phyloP scores from a whole-genome alignment of 495 filamentous ascomycete species.

The Penicillium malachiteum region DNA sequence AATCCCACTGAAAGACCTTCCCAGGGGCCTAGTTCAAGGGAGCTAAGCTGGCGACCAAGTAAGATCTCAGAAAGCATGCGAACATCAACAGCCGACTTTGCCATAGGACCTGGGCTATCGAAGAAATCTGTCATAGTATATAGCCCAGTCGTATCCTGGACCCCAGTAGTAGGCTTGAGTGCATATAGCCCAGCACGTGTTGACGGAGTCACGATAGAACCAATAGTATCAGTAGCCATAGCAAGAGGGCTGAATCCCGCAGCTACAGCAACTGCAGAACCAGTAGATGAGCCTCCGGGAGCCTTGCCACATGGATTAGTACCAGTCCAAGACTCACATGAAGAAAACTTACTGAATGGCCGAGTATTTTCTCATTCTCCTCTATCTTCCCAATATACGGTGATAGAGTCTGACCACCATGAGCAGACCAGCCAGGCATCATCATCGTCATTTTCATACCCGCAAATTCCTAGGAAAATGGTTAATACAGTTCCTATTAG shows the following conservation, averaged over 20 bases:
- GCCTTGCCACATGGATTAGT: constrained; percentile 15
- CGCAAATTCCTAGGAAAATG: constrained; percentile 23
- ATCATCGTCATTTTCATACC: constrained; percentile 31
- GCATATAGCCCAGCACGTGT: constrained; percentile 39
- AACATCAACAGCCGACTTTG: constrained; percentile 5
- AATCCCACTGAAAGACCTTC: constrained; percentile 6
- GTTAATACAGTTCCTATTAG: constrained; percentile 14
- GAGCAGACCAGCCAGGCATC: constrained; percentile 44
- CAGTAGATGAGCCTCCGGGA: constrained; percentile 47
- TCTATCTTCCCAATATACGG: constrained; percentile 36
- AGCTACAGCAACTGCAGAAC: constrained; percentile 41
- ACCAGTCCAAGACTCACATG: background rate
- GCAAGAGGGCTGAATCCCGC: constrained; percentile 40
- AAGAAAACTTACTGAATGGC: constrained; percentile 18
- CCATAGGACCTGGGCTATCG: constrained; percentile 8
- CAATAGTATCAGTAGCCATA: constrained; percentile 44
- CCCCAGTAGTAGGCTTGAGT: constrained; percentile 27
- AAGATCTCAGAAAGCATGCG: constrained; percentile 7
- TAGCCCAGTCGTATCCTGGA: constrained; percentile 17
- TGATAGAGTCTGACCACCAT: constrained; percentile 41
- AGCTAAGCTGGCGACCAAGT: background rate
- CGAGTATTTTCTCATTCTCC: constrained; percentile 17
- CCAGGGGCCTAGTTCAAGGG: background rate
- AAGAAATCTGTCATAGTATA: constrained; percentile 13
- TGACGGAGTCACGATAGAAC: constrained; percentile 40